Evolutionary conservation across 2,329 filamentous ascomycete genomes (phyloP).

Genomic region (Sporothrix globosa): DNA sequence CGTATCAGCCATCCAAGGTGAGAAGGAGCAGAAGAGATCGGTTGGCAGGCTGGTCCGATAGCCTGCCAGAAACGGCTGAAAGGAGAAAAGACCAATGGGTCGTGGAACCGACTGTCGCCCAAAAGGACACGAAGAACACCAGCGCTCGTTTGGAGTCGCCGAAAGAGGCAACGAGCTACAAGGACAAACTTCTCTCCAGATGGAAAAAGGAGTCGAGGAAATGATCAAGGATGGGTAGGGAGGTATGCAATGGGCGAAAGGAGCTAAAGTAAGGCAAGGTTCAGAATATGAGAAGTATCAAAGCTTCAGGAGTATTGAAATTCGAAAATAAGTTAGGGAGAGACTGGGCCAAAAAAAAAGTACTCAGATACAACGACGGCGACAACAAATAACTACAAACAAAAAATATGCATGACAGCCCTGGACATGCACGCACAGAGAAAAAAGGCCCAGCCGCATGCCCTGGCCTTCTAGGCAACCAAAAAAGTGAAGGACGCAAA

Average conservation of each 20-base stretch:
- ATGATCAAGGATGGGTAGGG: constrained; percentile 23
- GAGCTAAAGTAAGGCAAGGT: not conserved
- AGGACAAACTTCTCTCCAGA: constrained; percentile 8
- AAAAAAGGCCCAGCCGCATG: constrained; percentile 11
- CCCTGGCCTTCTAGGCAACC: constrained; percentile 7
- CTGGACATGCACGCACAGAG: constrained; percentile 20
- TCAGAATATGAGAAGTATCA: not conserved
- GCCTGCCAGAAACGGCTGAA: constrained; percentile 12
- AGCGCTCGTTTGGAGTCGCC: constrained; percentile 18
- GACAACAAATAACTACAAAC: not conserved
- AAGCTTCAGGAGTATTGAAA: not conserved
- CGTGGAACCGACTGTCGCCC: not conserved
- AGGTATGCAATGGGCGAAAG: not conserved
- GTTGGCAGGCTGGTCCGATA: not conserved
- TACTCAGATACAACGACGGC: not conserved
- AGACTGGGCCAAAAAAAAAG: not conserved
- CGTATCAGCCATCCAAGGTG: constrained; percentile 20
- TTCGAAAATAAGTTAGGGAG: not conserved
- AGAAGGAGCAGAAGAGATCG: constrained; percentile 17
- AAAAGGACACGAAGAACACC: not conserved
- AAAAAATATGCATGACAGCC: not conserved
- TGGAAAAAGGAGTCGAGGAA: not conserved
- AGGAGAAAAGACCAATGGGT: not conserved
- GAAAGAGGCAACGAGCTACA: constrained; percentile 23
- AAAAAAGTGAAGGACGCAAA: not conserved